phyloP scores from a whole-genome alignment of 345 rosid species.

The Camelina laxa region DNA sequence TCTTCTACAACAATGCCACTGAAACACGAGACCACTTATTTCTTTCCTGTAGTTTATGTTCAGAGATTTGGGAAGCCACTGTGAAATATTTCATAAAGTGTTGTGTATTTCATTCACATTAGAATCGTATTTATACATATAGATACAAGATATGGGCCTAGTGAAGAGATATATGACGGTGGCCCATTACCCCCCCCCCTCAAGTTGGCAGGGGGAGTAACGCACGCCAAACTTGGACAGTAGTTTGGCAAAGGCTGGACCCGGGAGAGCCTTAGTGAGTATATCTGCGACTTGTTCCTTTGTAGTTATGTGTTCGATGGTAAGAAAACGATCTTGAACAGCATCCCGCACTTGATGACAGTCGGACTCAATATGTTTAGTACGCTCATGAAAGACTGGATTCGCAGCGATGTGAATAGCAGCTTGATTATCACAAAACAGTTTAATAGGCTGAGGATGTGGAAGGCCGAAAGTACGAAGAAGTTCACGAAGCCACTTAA shows the following conservation, averaged over 20 bases:
- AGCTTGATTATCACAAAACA: not conserved
- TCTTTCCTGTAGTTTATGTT: too few relatives aligned
- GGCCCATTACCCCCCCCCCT: not conserved
- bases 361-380: not conserved
- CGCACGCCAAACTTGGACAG: not conserved
- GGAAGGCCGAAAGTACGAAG: too few relatives aligned
- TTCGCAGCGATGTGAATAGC: not conserved
- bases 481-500: not conserved
- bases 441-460: too few relatives aligned
- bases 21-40: too few relatives aligned
- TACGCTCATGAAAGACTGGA: not conserved
- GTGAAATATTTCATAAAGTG: too few relatives aligned
- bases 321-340: not conserved
- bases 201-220: not conserved
- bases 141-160: too few relatives aligned
- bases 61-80: too few relatives aligned
- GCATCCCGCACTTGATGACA: not conserved
- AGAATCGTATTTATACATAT: too few relatives aligned
- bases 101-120: too few relatives aligned
- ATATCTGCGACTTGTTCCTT: not conserved
- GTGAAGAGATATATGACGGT: too few relatives aligned
- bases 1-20: too few relatives aligned
- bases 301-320: not conserved
- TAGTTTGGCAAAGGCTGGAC: fast-evolving
- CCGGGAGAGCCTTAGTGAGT: not conserved